A percentile compares a stretch with the other conserved stretches of the same genome.
These are phyloP conservation scores for Ogataea paraovalis DNA, from an alignment of 805 yeast species.

Conservation along the genomic window DNA sequence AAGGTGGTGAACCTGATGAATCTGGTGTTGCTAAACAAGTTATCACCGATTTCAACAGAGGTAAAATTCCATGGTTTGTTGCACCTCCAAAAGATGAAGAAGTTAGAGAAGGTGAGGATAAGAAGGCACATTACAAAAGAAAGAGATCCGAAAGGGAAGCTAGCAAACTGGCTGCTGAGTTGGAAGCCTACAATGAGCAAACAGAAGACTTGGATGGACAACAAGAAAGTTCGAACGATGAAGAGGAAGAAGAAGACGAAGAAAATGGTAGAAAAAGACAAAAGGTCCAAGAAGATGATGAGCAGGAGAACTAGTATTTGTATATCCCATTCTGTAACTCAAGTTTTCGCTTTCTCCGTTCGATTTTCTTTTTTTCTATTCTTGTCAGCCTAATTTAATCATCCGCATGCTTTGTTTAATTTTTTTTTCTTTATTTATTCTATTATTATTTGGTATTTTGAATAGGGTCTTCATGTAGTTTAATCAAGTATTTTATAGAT, in stretches of 20 bases:
- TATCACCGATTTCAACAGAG: constrained; percentile 92
- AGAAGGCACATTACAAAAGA: constrained; percentile 49
- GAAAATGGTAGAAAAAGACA: constrained; percentile 1
- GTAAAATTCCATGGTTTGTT: constrained; percentile 97
- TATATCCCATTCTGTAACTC: not conserved
- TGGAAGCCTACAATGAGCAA: constrained; percentile 24
- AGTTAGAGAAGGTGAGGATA: constrained; percentile 53
- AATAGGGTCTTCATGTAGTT: not conserved
- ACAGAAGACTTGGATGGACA: constrained; percentile 15
- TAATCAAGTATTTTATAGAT: no score
- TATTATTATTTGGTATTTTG: not conserved
- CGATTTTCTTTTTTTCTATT: not conserved
- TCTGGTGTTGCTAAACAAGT: constrained; percentile 86
- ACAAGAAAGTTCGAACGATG: constrained; percentile 12
- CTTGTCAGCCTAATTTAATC: no score
- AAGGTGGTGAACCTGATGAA: constrained; percentile 98
- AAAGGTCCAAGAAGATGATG: constrained; percentile 9
- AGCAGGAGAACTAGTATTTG: not conserved
- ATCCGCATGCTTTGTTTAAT: not conserved
- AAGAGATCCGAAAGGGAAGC: constrained; percentile 48
- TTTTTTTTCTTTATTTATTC: not conserved
- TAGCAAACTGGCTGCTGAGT: constrained; percentile 28
- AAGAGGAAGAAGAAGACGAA: constrained; percentile 18
- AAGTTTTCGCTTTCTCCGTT: not conserved
- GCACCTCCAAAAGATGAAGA: constrained; percentile 81